Conservation (phyloP, 768 basidiomycete genomes). For the Pleurotus djamor region DNA sequence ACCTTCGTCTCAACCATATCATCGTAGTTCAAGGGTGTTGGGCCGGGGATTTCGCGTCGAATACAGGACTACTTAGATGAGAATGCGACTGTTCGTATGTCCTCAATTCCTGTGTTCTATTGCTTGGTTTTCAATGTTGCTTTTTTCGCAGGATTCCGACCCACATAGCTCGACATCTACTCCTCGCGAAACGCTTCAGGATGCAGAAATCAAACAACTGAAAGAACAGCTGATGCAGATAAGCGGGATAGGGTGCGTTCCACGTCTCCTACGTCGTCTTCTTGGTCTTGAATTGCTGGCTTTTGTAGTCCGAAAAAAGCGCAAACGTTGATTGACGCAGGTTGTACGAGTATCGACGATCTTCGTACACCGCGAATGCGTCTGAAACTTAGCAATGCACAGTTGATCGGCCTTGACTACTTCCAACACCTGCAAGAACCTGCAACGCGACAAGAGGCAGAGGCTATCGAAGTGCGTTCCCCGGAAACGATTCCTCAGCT, state of each 20-base stretch:
- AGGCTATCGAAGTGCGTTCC: conserved; percentile 37
- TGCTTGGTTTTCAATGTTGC: not conserved
- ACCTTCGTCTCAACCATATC: not conserved
- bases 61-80: conserved; percentile 36
- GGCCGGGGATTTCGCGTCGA: conserved; percentile 39
- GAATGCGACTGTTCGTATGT: conserved; percentile 32
- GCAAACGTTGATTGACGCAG: conserved; percentile 44
- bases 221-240: conserved; percentile 3
- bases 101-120: conserved; percentile 4
- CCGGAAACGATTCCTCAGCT: not conserved
- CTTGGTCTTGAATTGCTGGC: not conserved
- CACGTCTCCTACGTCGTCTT: not conserved
- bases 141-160: not conserved
- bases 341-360: conserved; percentile 42
- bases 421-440: conserved; percentile 31
- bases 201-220: not conserved
- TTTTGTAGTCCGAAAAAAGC: conserved; percentile 31
- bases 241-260: conserved; percentile 1
- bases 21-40: conserved; percentile 30
- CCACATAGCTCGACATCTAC: no score
- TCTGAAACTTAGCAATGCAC: conserved; percentile 31
- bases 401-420: conserved; percentile 39
- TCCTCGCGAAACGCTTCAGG: not conserved
- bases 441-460: conserved; percentile 38
- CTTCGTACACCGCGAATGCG: conserved; percentile 35